These are phyloP conservation scores for Neurospora sp. DNA, from an alignment of 495 filamentous ascomycete genomes.

Conservation along the genomic window DNA sequence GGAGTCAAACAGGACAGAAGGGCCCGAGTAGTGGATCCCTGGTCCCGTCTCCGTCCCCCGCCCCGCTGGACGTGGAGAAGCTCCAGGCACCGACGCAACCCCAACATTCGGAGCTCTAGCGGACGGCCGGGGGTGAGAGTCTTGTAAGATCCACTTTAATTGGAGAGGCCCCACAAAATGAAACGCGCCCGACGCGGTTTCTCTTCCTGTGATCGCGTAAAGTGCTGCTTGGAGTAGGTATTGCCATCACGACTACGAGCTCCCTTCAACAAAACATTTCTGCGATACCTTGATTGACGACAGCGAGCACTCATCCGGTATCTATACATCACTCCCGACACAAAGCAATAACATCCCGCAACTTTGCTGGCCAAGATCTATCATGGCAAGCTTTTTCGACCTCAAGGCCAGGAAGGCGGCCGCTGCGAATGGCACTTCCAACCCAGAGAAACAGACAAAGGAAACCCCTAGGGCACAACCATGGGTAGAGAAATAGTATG, in stretches of 20 bases:
- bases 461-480: slow-evolving; percentile 64
- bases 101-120: neutral
- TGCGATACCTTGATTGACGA: neutral
- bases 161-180: neutral
- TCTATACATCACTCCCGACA: neutral
- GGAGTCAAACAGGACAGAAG: neutral
- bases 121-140: neutral
- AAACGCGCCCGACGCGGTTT: neutral
- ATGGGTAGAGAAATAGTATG: slow-evolving; percentile 99
- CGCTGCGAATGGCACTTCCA: slow-evolving; percentile 46
- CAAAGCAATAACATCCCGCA: neutral
- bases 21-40: neutral
- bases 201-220: neutral
- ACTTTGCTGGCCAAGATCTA: neutral
- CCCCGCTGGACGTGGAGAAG: neutral
- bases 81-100: neutral
- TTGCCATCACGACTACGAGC: neutral
- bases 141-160: neutral
- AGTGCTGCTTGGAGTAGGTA: neutral
- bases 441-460: slow-evolving; percentile 44
- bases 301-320: neutral
- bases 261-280: neutral
- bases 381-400: slow-evolving; percentile 84
- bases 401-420: slow-evolving; percentile 85
- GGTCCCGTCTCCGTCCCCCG: neutral